Percentiles rank a stretch among this genome's conserved stretches.
Conservation (phyloP, 805 yeast species). For the Yarrowia sp. region DNA sequence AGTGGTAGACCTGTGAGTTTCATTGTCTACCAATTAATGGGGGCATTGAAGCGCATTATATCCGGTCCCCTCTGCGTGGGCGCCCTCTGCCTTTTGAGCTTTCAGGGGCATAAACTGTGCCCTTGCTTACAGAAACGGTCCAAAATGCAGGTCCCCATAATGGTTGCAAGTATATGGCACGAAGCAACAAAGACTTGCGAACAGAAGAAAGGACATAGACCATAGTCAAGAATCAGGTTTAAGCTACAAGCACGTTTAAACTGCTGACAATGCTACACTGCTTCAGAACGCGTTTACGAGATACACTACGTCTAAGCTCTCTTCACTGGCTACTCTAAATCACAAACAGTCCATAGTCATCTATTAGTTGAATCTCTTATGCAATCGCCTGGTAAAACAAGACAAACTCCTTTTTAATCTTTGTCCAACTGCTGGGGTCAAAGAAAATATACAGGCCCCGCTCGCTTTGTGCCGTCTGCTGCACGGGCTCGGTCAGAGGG, state of each 20-base stretch:
- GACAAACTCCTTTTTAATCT: constrained; percentile 76
- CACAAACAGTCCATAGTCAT: constrained; percentile 3
- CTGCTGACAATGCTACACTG: too few relatives aligned
- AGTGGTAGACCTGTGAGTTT: constrained; percentile 16
- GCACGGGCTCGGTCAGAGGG: constrained; percentile 84
- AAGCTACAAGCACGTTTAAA: too few relatives aligned
- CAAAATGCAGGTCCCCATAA: constrained; percentile 18
- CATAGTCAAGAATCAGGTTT: neutral
- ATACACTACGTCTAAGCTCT: too few relatives aligned
- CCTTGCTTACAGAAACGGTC: neutral
- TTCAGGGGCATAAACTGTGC: constrained; percentile 13
- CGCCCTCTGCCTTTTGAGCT: neutral
- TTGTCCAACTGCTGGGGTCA: constrained; percentile 96
- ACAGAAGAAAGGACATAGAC: too few relatives aligned
- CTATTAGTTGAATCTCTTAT: constrained; percentile 44
- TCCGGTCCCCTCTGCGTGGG: neutral
- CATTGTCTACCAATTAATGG: constrained; percentile 1
- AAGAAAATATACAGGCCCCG: constrained; percentile 92
- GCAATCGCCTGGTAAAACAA: constrained; percentile 68
- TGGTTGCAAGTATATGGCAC: constrained; percentile 1
- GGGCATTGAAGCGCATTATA: constrained; percentile 6
- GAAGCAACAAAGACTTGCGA: too few relatives aligned
- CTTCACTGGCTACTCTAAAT: neutral
- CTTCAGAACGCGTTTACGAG: too few relatives aligned
- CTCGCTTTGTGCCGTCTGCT: constrained; percentile 82